These are phyloP conservation scores for Hanseniaspora osmophila DNA, from an alignment of 805 yeast genomes.

Conservation along the genomic window DNA sequence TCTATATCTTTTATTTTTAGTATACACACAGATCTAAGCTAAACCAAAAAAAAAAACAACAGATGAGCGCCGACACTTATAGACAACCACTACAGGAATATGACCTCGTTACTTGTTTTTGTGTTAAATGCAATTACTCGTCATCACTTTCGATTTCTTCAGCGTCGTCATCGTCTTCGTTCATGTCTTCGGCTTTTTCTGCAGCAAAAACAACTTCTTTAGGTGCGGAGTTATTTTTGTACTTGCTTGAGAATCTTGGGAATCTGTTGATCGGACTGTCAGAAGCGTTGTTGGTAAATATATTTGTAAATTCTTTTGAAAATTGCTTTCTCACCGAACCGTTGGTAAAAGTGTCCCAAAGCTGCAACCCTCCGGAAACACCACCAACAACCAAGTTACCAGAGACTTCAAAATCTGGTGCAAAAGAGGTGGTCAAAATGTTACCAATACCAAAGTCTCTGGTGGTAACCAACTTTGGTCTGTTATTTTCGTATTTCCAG, in stretches of 20 bases:
- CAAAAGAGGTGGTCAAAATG: constrained; percentile 69
- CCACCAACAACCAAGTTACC: constrained; percentile 85
- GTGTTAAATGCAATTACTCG: not conserved
- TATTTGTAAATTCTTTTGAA: constrained; percentile 37
- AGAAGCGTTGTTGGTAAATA: constrained; percentile 30
- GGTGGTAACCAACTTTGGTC: constrained; percentile 78
- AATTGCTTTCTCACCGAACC: constrained; percentile 60
- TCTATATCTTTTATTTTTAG: too few species aligned
- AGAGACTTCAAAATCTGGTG: constrained; percentile 73
- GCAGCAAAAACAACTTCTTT: constrained; percentile 47
- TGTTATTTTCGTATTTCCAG: constrained; percentile 47
- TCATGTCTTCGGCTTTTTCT: constrained; percentile 45
- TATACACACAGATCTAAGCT: too few species aligned
- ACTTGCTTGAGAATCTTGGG: constrained; percentile 66
- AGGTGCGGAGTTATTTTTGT: constrained; percentile 28
- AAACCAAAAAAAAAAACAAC: too few species aligned
- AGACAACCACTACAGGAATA: too few species aligned
- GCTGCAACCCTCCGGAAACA: constrained; percentile 64
- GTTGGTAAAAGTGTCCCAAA: constrained; percentile 88
- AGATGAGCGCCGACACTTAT: too few species aligned
- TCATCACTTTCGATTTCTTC: constrained; percentile 26
- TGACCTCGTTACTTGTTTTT: not conserved
- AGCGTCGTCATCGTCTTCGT: constrained; percentile 44
- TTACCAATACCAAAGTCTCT: constrained; percentile 92
- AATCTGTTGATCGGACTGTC: constrained; percentile 35